These are phyloP conservation scores for Penicillium expansum DNA, from an alignment of 2,329 filamentous ascomycete species.

Conservation along the genomic window DNA sequence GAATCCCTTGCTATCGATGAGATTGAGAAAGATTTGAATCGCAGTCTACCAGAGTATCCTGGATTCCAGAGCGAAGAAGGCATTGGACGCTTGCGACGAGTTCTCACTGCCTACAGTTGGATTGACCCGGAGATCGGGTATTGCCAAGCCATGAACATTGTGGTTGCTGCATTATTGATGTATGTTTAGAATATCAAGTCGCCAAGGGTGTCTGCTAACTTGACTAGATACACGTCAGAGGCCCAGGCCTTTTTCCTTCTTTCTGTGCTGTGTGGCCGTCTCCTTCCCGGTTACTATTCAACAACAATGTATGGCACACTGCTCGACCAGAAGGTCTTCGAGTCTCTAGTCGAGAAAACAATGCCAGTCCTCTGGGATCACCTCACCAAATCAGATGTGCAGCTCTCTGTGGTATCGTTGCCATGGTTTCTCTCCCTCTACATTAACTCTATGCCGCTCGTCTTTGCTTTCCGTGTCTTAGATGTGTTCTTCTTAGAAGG, in stretches of 20 bases:
- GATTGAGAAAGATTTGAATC: constrained; percentile 97
- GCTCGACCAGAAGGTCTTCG: constrained; percentile 94
- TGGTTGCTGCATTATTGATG: constrained; percentile 94
- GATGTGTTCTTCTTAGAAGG: constrained; percentile 99
- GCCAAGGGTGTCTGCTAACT: constrained; percentile 18
- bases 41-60: constrained; percentile 93
- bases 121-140: constrained; percentile 93
- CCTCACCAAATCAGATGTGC: constrained; percentile 92
- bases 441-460: constrained; percentile 98
- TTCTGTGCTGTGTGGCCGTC: constrained; percentile 83
- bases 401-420: constrained; percentile 92
- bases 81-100: constrained; percentile 81
- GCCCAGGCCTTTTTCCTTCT: constrained; percentile 92
- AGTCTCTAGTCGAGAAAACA: constrained; percentile 95
- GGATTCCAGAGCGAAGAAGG: constrained; percentile 96
- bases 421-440: constrained; percentile 98
- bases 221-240: constrained; percentile 82
- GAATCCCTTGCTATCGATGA: constrained; percentile 96
- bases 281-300: constrained; percentile 95
- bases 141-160: constrained; percentile 99
- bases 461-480: constrained; percentile 93
- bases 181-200: constrained; percentile 38
- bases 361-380: constrained; percentile 99
- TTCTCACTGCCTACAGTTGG: constrained; percentile 97
- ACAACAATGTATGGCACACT: constrained; percentile 99